Percentiles rank a stretch among this genome's conserved stretches.
These are phyloP conservation scores for Fusarium napiforme DNA, from an alignment of 2,329 filamentous ascomycete genomes.

Conservation along the genomic window DNA sequence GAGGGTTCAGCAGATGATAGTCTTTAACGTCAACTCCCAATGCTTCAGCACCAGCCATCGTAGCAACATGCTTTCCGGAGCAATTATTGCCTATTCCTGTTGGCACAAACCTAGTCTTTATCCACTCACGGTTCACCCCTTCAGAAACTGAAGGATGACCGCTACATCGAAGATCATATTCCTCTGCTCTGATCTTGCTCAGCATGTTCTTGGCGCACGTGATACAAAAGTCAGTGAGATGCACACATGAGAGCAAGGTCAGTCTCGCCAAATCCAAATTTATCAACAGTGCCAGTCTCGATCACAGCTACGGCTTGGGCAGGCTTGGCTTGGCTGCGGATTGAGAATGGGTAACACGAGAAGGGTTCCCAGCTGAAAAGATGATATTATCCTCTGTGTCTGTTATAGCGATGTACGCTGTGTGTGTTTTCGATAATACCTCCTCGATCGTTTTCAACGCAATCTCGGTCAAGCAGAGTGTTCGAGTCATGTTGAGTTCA, in stretches of 20 bases:
- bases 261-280: constrained; percentile 51
- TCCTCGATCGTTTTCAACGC: constrained; percentile 52
- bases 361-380: constrained; percentile 54
- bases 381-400: constrained; percentile 53
- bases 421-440: constrained; percentile 58
- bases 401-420: constrained; percentile 55
- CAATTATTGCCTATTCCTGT: constrained; percentile 57
- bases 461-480: constrained; percentile 38
- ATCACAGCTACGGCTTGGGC: constrained; percentile 57
- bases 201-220: constrained; percentile 53
- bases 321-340: constrained; percentile 57
- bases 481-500: constrained; percentile 19
- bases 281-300: constrained; percentile 53
- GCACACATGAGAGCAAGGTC: constrained; percentile 60
- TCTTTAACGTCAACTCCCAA: constrained; percentile 46
- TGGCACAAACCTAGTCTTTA: constrained; percentile 51
- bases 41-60: constrained; percentile 56
- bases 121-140: constrained; percentile 53
- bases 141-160: constrained; percentile 53
- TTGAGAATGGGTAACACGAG: constrained; percentile 54
- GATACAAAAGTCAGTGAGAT: constrained; percentile 57
- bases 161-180: constrained; percentile 55
- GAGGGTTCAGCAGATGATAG: constrained; percentile 52
- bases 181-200: constrained; percentile 45
- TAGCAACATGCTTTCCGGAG: constrained; percentile 60